Base-by-base conservation (phyloP, 805 yeast species). In the Saccharomycopsis selenospora region DNA sequence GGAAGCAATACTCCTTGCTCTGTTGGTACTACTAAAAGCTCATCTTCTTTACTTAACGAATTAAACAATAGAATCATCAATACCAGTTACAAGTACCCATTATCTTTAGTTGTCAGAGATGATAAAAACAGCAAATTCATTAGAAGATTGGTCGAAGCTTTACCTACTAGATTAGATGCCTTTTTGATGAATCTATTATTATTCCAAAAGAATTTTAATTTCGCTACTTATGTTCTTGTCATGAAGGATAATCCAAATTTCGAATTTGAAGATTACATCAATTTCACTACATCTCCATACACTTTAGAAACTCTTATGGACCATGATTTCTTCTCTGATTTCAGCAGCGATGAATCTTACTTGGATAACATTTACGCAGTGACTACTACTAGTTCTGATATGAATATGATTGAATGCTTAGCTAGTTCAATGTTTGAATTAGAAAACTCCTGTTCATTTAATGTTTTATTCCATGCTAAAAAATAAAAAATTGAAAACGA, bases 241-340 rank as follows among this genome's bases (percentile, higher is more conserved):
- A 33, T 33, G 38, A 33, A 33, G 38, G 18, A 33, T 14, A 33
- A 33, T 14, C 38, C 38, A 33, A 33, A 33, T 14, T 33, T 33
- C 38, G 38, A 33, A 10, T 33, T 33, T 10, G 38, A 14, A 33
- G 38, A 33, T 20, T 33, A 33, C 38, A 33, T 33, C 38, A 33
- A 33, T 14, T 33, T 33, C 18, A 33, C 38, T 5, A 33, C 38
- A 6, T 33, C 38, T 14, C 38, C 38, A 33, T 33, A 4, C 38
- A 33, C 18, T 5, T 33, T 33, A 20, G 38, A 33, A 14, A 33
- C 38, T 14, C 38, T 33, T 33, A 14, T 33, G 38, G 8, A 33
- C 20, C 17, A 17, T 14, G 38, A 33, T 33, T 33, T 33, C 18
- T 33, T 33, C 38, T 10, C 38, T 10, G 38, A 33, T 20, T 6